Conservation (phyloP, 345 rosid species). For the Aethionema arabicum region DNA sequence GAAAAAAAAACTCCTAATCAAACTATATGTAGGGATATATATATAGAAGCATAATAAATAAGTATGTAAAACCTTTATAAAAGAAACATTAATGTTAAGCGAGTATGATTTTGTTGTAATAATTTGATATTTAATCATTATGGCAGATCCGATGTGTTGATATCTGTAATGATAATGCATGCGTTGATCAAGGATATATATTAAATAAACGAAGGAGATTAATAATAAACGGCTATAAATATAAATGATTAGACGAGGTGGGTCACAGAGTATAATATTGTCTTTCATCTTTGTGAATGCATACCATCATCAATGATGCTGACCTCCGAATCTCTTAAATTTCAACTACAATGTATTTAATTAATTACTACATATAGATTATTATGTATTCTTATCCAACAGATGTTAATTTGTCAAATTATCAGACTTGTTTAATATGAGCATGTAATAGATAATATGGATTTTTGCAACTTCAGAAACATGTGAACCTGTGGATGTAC, state of each 20-base stretch:
- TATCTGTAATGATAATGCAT: background rate
- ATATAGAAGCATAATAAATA: background rate
- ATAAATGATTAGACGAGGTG: too few relatives aligned
- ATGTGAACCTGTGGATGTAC: conserved; percentile 1
- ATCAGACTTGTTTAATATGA: background rate
- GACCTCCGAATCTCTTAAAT: too few relatives aligned
- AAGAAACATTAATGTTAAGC: background rate
- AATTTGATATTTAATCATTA: background rate
- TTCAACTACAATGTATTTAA: too few relatives aligned
- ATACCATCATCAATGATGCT: too few relatives aligned
- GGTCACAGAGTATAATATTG: too few relatives aligned
- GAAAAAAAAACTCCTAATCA: too few relatives aligned
- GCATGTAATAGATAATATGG: background rate
- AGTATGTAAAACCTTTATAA: too few relatives aligned
- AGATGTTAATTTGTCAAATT: background rate
- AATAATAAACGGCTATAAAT: too few relatives aligned
- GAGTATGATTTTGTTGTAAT: conserved; percentile 2
- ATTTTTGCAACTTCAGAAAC: background rate
- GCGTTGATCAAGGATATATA: background rate
- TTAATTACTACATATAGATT: too few relatives aligned
- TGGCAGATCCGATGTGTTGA: background rate
- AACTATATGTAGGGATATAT: background rate
- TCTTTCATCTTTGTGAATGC: too few relatives aligned
- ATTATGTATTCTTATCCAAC: too few relatives aligned
- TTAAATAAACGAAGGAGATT: too few relatives aligned